Conservation (phyloP, 2,329 filamentous ascomycete genomes). For the Paecilomyces sp. region DNA sequence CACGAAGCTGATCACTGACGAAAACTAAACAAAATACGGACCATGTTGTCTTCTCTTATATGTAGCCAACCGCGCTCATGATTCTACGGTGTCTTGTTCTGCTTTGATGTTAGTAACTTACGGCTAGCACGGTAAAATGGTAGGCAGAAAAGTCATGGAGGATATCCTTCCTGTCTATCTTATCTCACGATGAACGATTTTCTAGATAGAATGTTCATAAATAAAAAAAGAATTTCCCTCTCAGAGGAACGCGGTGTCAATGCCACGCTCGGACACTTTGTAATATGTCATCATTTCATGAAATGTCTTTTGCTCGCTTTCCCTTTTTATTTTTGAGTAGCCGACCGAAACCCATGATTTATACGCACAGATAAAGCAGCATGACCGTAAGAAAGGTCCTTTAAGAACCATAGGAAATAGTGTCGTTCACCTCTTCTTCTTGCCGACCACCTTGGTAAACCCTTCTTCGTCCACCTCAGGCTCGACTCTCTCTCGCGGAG, state of each 20-base stretch:
- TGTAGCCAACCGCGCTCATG: not conserved
- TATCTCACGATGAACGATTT: not conserved
- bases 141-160: not conserved
- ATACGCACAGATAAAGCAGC: not conserved
- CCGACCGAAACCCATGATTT: not conserved
- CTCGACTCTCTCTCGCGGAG: constrained; percentile 55
- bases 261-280: not conserved
- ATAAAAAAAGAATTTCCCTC: not conserved
- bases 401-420: not conserved
- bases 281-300: not conserved
- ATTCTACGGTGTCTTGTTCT: not conserved
- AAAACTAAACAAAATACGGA: not conserved
- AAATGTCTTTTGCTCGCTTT: not conserved
- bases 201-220: not conserved
- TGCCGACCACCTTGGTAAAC: constrained; percentile 67
- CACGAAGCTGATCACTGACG: constrained; percentile 67
- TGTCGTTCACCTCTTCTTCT: constrained; percentile 48
- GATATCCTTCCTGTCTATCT: not conserved
- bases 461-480: constrained; percentile 76
- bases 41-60: not conserved
- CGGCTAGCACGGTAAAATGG: not conserved
- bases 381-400: not conserved
- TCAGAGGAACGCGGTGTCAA: not conserved
- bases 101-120: not conserved
- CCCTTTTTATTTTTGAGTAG: not conserved